Conservation (phyloP, 495 filamentous ascomycete genomes). For the Hypoxylon rickii region DNA sequence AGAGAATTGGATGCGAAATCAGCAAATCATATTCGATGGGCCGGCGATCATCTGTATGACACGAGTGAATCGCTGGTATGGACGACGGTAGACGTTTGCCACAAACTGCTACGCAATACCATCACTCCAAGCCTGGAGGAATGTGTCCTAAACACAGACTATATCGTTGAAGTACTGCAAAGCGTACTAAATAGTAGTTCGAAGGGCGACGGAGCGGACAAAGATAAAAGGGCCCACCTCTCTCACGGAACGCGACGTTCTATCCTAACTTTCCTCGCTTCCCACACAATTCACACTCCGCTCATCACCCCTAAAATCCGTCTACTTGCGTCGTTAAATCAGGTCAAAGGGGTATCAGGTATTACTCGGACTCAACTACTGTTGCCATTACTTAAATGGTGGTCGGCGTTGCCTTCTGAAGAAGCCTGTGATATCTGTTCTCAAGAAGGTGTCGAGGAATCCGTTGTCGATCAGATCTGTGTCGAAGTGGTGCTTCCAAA, state of each 20-base stretch:
- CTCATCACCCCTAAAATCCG: slow-evolving; percentile 67
- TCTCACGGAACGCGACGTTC: slow-evolving; percentile 67
- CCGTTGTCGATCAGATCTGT: slow-evolving; percentile 62
- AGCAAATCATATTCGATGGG: slow-evolving; percentile 38
- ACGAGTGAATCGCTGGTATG: slow-evolving; percentile 57
- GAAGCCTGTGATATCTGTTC: slow-evolving; percentile 42
- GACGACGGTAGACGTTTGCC: slow-evolving; percentile 60
- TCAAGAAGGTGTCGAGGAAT: slow-evolving; percentile 64
- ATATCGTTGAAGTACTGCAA: slow-evolving; percentile 65
- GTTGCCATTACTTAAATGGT: slow-evolving; percentile 68
- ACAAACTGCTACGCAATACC: slow-evolving; percentile 64
- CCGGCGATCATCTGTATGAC: slow-evolving; percentile 51
- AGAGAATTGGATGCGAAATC: slow-evolving; percentile 25
- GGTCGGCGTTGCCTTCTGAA: slow-evolving; percentile 56
- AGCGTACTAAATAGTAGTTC: slow-evolving; percentile 56
- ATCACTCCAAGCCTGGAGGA: slow-evolving; percentile 78
- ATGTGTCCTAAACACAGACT: slow-evolving; percentile 71
- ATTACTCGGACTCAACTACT: slow-evolving; percentile 70
- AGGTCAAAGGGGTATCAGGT: slow-evolving; percentile 67
- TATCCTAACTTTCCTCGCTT: slow-evolving; percentile 74
- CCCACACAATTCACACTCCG: slow-evolving; percentile 70
- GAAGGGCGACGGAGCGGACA: slow-evolving; percentile 38
- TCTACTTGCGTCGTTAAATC: slow-evolving; percentile 72
- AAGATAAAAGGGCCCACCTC: slow-evolving; percentile 55
- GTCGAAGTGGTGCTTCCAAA: slow-evolving; percentile 66